Conservation (phyloP, 257 asterid species). For the Solanum lycopersicoides region DNA sequence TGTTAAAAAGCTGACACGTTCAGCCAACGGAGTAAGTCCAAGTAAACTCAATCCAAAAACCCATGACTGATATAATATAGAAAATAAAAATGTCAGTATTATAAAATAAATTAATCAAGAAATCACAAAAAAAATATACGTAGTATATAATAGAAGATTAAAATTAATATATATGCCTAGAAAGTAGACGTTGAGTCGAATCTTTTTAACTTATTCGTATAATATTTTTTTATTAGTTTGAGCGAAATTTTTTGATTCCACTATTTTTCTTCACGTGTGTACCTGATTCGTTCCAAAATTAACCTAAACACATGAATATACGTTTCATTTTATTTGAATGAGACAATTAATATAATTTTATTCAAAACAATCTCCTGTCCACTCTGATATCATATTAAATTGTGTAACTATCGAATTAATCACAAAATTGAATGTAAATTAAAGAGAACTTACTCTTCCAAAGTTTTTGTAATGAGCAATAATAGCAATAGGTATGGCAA, state of each 20-base stretch:
- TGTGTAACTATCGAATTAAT: not conserved
- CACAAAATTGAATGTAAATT: not conserved
- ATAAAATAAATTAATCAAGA: not conserved
- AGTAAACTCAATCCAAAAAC: constrained; percentile 80
- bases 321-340: not conserved
- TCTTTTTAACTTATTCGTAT: not conserved
- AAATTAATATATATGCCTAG: not conserved
- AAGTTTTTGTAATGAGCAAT: constrained; percentile 30
- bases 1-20: constrained; percentile 76
- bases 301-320: not conserved
- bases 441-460: constrained; percentile 31
- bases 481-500: constrained; percentile 77
- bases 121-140: not conserved
- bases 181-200: no score
- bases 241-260: not conserved
- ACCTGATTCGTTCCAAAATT: not conserved
- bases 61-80: constrained; percentile 46
- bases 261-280: not conserved
- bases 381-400: not conserved
- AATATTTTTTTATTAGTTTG: not conserved
- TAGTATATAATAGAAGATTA: no score
- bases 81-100: not conserved
- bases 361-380: not conserved
- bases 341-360: not conserved
- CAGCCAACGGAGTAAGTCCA: constrained; percentile 91